Percentiles rank a stretch among this genome's conserved stretches.
Evolutionary conservation across 768 basidiomycete genomes (phyloP).

Genomic region (Boletus sp.): DNA sequence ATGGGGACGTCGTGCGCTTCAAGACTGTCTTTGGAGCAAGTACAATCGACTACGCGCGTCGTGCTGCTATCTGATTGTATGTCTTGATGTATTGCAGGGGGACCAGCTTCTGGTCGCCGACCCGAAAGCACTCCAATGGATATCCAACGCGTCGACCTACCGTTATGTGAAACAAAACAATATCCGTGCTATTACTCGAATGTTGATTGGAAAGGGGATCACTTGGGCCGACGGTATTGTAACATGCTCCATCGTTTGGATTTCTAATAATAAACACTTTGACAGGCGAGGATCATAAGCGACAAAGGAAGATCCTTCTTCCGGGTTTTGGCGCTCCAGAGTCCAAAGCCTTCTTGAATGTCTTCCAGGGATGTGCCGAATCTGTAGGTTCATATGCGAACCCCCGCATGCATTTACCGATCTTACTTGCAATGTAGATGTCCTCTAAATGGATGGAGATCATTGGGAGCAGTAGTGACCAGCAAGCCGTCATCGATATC

Average conservation of each 20-base stretch:
- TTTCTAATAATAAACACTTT: background rate
- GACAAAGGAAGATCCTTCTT: slow-evolving; percentile 54
- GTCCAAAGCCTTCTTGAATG: slow-evolving; percentile 47
- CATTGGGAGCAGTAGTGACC: background rate
- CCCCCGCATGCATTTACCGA: background rate
- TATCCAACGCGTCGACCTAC: slow-evolving; percentile 45
- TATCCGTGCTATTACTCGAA: slow-evolving; percentile 14
- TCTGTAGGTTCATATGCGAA: slow-evolving; percentile 13
- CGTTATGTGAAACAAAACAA: slow-evolving; percentile 39
- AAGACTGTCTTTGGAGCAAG: slow-evolving; percentile 30
- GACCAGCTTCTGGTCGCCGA: slow-evolving; percentile 47
- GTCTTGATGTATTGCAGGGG: slow-evolving; percentile 31
- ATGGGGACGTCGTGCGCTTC: slow-evolving; percentile 30
- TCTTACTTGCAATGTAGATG: background rate
- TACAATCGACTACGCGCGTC: background rate
- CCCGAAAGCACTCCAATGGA: slow-evolving; percentile 41
- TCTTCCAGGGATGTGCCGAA: slow-evolving; percentile 42
- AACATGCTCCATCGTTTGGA: slow-evolving; percentile 6
- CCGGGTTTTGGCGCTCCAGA: slow-evolving; percentile 56
- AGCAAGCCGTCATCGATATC: background rate
- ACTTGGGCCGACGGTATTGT: slow-evolving; percentile 41
- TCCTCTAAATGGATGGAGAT: background rate
- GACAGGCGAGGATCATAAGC: slow-evolving; percentile 44
- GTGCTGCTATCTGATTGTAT: slow-evolving; percentile 7
- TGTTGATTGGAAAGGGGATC: slow-evolving; percentile 36